Base-by-base conservation (phyloP, 2,329 filamentous ascomycete genomes). In the Xylariaceae sp. region DNA sequence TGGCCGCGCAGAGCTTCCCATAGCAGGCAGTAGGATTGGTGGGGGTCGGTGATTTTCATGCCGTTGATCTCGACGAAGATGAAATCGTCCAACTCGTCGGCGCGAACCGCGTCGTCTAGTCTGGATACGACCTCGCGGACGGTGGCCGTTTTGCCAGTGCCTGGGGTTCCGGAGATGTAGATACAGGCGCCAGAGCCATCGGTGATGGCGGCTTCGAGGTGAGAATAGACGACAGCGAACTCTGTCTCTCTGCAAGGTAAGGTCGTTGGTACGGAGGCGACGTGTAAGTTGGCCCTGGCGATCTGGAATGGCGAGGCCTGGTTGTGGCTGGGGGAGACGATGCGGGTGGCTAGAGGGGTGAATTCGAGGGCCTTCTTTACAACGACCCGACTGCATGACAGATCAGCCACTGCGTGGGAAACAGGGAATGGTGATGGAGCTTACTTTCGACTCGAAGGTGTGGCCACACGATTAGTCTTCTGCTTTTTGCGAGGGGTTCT, bases 21-120 rank as follows among this genome's bases (percentile, higher is more conserved):
- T 2, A 98, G 77, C 17, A 98, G 71, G 2, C 88, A 86, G 67
- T 98, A 98, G 0, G 93, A 91, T 65, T 98, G 93, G 62, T 97
- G 91, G 1, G 93, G 92, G 64, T 98, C 93, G 0, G 93, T 95
- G 57, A 98, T 91, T 71, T 98, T 98, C 93, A 98, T 97, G 55
- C 93, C 94, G 67, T 98, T 98, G 70, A 98, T 97, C 67, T 98
- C 93, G 51, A 98, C 91, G 57, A 98, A 98, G 48, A 96, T 95
- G 66, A 98, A 98, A 64, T 97, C 92, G 60, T 98, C 93, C 34
- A 98, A 77, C 66, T 97, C 92, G 60, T 98, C 93, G 6, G 85
- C 83, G 38, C 82, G 77, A 1, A 97, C 93, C 1, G 89, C 83
- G n/a, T 85, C 82, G 56, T 97, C 92, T 7, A 98, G 77, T 50